Base-by-base conservation (phyloP, 73 alveolate species). In the Paramecium tetraurelia region DNA sequence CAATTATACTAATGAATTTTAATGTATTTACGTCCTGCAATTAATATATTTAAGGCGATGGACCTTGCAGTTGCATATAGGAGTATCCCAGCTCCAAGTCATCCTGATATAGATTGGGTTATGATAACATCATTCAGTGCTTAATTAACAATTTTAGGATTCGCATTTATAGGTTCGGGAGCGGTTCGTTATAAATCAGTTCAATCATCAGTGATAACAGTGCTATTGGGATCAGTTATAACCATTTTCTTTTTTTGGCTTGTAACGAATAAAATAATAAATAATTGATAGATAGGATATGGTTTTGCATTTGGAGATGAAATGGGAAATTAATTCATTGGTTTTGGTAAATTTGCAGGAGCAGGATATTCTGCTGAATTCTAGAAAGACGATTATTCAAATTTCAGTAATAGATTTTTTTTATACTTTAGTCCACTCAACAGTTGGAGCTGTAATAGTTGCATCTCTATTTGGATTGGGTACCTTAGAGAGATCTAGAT, bases 231-330 rank as follows among this genome's bases (percentile, higher is more conserved):
- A 41, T 40, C 76, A 41, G 75, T 80, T 0, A 0, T 44, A 44
- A 22, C 90, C 3, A 43, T 80, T 2, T 40, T 80, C 6, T 22
- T 48, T 14, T 80, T 80, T 35, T 80, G 90, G 90, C 72, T 80
- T 33, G 90, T 80, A 80, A 44, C 1, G 11, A 38, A 41, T 18
- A 44, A 44, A 94, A 93, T 22, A 86, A 59, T 84, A 27, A 63
- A 6, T 48, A 48, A 12, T 48, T 48, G 6, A 48, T 44, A 80
- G 90, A 0, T 92, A 27, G 97, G 97, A 14, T 94, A 85, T 85
- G 95, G 93, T 24, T 71, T 94, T 21, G 97, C 97, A 22, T 92
- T 92, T 68, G 95, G 95, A 21, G 93, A 58, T 10, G 86, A 92
- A 6, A 53, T 48, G 0, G 31, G 24, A 27, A 94, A 35, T 14